These are phyloP conservation scores for Domatiomyces globalis DNA, from an alignment of 2,329 filamentous ascomycete genomes.

Conservation along the genomic window DNA sequence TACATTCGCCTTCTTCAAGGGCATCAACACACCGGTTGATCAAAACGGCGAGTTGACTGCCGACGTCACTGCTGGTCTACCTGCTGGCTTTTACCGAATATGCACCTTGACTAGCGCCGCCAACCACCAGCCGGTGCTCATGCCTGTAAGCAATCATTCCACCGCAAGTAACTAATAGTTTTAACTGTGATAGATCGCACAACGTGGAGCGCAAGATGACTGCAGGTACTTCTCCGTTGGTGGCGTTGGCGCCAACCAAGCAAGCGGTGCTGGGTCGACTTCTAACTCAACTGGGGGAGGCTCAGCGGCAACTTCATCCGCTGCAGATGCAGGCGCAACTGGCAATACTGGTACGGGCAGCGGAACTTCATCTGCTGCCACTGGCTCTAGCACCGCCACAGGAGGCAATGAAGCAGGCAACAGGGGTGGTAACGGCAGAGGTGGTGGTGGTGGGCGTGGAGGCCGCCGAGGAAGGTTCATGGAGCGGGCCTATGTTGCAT, in stretches of 20 bases:
- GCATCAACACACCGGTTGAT: slow-evolving; percentile 45
- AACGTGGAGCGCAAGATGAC: slow-evolving; percentile 53
- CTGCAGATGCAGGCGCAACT: too few relatives aligned
- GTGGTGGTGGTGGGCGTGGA: slow-evolving; percentile 7
- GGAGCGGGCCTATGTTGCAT: slow-evolving; percentile 14
- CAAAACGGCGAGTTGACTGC: slow-evolving; percentile 41
- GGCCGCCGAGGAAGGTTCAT: slow-evolving; percentile 12
- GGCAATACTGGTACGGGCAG: background rate
- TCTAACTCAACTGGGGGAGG: too few relatives aligned
- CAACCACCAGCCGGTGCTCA: slow-evolving; percentile 49
- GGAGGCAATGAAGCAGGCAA: slow-evolving; percentile 2
- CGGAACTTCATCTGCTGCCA: background rate
- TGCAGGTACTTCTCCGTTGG: slow-evolving; percentile 48
- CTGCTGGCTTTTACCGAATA: slow-evolving; percentile 49
- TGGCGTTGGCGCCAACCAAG: slow-evolving; percentile 31
- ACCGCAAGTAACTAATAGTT: background rate
- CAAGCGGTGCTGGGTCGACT: slow-evolving; percentile 22
- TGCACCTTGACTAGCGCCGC: slow-evolving; percentile 50
- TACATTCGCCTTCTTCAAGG: slow-evolving; percentile 45
- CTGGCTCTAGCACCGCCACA: too few relatives aligned
- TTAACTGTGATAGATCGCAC: slow-evolving; percentile 34
- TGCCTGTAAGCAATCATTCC: slow-evolving; percentile 28
- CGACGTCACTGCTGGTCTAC: slow-evolving; percentile 43
- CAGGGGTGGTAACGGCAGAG: slow-evolving; percentile 4
- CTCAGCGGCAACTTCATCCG: background rate